Evolutionary conservation across 2,329 filamentous ascomycete species (phyloP), one percentile per base, ranked within the genome.

Genomic region (Didymella pinodella): DNA sequence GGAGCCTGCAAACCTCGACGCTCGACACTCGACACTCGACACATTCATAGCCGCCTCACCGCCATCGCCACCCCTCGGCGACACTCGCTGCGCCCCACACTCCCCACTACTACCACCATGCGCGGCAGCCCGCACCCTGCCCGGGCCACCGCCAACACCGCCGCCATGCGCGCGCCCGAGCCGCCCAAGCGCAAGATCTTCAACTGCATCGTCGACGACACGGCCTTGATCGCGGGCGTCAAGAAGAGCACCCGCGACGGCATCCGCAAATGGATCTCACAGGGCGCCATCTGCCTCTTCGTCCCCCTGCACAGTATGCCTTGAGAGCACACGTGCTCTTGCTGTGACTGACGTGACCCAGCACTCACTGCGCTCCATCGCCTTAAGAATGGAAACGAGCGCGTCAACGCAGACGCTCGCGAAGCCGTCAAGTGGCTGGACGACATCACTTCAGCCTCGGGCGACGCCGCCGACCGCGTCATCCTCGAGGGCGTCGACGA

Each of bases 161-260:
- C 55, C 51, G 65, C 68, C 55, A 52, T 67, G 65, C 69, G 69
- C 58, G 54, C 67, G 25, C 68, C 67, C 62, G 70, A 73, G 55
- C 70, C 62, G 55, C 73, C 75, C 32, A 64, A 64, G 63, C 78
- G 80, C 65, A 83, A 82, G 74, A 68, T 83, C 57, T 83, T 84
- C 78, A 83, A 83, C 75, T 83, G 81, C 70, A 83, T 83, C 63
- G 80, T 83, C 64, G 82, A 84, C 67, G 82, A 83, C 64, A 81
- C 79, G 20, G 81, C 82, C 31, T 68, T 84, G 63, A 77, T 83
- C 55, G 80, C 80, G 40, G 81, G 82, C 57, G 80, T 82, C 48
- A 83, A 82, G 76, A 80, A 78, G 69, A 81, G 79, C 71, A 83
- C 81, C 54, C 75, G 81, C 63, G 82, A 84, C 66, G 81, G 81